Conservation (phyloP, 176 grass and related monocot genomes). For the Hordeum marinum region DNA sequence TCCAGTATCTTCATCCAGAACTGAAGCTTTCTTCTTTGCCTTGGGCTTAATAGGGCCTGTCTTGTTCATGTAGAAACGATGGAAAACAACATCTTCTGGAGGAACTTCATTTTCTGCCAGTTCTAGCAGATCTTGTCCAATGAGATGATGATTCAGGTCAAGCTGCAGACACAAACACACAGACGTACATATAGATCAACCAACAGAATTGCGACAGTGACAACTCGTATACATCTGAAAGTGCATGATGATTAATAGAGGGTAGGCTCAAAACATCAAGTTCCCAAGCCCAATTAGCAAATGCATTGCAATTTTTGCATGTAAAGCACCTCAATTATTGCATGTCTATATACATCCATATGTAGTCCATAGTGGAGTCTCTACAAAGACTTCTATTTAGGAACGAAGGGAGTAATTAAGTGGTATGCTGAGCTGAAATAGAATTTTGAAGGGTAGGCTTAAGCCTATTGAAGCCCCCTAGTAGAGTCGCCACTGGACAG, state of each 20-base stretch:
- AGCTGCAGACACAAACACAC: conserved; percentile 44
- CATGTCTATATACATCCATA: no score
- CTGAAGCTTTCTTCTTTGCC: conserved; percentile 49
- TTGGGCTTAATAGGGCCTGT: conserved; percentile 50
- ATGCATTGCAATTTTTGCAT: no score
- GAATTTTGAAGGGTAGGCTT: no score
- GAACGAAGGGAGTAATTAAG: no score
- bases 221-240: background rate
- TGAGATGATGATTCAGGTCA: conserved; percentile 56
- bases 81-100: conserved; percentile 95
- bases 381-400: no score
- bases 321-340: no score
- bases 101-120: conserved; percentile 87
- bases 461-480: no score
- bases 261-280: no score
- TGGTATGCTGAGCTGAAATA: no score
- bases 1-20: conserved; percentile 53
- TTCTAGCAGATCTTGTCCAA: conserved; percentile 84
- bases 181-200: background rate
- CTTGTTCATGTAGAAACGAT: conserved; percentile 94
- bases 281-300: no score
- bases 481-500: background rate
- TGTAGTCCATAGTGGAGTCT: no score
- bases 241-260: no score
- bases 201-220: background rate